phyloP scores from a whole-genome alignment of 768 basidiomycete species.

The Lepiota venenata region DNA sequence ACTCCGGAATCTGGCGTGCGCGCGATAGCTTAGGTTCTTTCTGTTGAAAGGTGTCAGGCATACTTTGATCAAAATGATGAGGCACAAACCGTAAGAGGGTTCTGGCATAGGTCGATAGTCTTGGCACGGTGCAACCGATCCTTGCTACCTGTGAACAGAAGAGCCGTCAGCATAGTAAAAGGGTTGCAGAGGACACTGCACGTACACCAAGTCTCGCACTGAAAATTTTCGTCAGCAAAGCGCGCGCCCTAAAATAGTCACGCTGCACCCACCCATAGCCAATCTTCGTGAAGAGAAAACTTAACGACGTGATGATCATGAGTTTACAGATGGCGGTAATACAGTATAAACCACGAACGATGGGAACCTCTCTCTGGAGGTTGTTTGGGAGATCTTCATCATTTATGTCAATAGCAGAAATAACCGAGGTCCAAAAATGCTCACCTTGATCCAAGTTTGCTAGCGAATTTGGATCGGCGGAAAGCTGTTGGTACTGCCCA shows the following conservation, averaged over 20 bases:
- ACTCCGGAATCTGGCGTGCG: slow-evolving; percentile 94
- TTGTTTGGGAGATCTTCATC: slow-evolving; percentile 89
- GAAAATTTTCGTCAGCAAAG: not conserved
- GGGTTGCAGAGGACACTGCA: slow-evolving; percentile 6
- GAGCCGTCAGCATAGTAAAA: not conserved
- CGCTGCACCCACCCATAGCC: slow-evolving; percentile 81
- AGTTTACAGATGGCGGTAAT: not conserved
- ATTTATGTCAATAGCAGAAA: not conserved
- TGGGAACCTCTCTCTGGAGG: slow-evolving; percentile 87
- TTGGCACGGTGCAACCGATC: slow-evolving; percentile 78
- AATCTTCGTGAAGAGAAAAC: slow-evolving; percentile 88
- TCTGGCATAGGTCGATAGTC: slow-evolving; percentile 95
- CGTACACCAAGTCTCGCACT: slow-evolving; percentile 99
- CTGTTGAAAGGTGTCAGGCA: slow-evolving; percentile 34
- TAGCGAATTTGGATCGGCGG: slow-evolving; percentile 90
- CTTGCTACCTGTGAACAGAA: slow-evolving; percentile 58
- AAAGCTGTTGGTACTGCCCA: slow-evolving; percentile 89
- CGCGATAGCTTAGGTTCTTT: slow-evolving; percentile 96
- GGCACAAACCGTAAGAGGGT: slow-evolving; percentile 75
- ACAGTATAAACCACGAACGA: slow-evolving; percentile 50
- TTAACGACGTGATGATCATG: slow-evolving; percentile 23
- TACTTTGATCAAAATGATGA: slow-evolving; percentile 5
- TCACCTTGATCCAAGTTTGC: slow-evolving; percentile 93
- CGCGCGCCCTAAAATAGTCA: not conserved
- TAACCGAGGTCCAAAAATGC: not conserved